Percentiles rank a stretch among this genome's conserved stretches.
Evolutionary conservation across 768 basidiomycete species (phyloP).

Genomic region (Rhodotorula paludigena): DNA sequence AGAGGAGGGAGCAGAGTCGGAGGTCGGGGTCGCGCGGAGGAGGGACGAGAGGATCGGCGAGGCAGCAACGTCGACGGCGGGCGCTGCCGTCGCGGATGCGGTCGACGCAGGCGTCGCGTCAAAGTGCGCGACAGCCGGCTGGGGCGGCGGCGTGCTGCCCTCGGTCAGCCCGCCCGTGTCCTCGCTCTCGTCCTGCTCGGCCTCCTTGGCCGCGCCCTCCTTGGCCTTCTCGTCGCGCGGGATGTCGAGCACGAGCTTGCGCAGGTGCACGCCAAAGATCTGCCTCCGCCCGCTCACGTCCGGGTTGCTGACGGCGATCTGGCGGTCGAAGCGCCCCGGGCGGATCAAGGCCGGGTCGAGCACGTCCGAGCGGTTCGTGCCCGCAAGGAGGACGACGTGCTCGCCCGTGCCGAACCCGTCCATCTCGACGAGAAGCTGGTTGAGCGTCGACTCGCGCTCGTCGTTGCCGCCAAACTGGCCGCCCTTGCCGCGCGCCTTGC

Average conservation of each 20-base stretch:
- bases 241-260: constrained; percentile 39
- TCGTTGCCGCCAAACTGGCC: constrained; percentile 88
- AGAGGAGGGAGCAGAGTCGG: constrained; percentile 10
- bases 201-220: background rate
- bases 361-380: constrained; percentile 94
- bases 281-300: constrained; percentile 90
- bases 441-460: constrained; percentile 93
- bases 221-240: constrained; percentile 4
- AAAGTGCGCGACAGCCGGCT: constrained; percentile 19
- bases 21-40: constrained; percentile 8
- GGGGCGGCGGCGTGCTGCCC: too few relatives aligned
- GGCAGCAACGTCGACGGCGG: constrained; percentile 1
- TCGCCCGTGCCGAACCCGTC: constrained; percentile 98
- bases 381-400: constrained; percentile 91
- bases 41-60: background rate
- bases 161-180: constrained; percentile 1
- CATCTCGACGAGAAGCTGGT: constrained; percentile 98
- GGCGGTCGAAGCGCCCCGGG: constrained; percentile 94
- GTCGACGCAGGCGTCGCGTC: background rate
- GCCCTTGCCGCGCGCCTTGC: constrained; percentile 76
- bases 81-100: background rate
- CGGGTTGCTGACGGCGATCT: constrained; percentile 89
- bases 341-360: constrained; percentile 93
- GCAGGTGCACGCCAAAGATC: constrained; percentile 87
- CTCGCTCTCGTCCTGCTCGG: background rate